Conservation (phyloP, 2,329 filamentous ascomycete genomes). For the Phaeophleospora eucalypticola region DNA sequence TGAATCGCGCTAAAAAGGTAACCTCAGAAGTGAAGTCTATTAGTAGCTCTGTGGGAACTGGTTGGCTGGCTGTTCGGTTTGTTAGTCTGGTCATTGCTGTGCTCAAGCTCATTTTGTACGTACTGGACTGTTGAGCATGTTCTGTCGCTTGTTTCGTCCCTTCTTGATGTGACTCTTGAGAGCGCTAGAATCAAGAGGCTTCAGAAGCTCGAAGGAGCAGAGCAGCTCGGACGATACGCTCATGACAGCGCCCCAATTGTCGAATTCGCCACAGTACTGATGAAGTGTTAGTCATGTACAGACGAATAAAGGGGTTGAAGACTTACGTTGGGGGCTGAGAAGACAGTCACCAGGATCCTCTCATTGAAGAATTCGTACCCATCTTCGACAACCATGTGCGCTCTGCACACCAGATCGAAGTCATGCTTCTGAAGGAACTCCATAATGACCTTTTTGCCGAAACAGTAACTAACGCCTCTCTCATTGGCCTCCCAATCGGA, state of each 20-base stretch:
- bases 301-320: not conserved
- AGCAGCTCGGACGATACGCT: constrained; percentile 89
- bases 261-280: constrained; percentile 87
- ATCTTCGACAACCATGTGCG: constrained; percentile 99
- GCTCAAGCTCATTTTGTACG: constrained; percentile 40
- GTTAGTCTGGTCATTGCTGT: not conserved
- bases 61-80: constrained; percentile 42
- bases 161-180: constrained; percentile 99
- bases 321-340: constrained; percentile 87
- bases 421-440: constrained; percentile 93
- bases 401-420: constrained; percentile 93
- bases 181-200: constrained; percentile 91
- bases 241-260: constrained; percentile 99
- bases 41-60: constrained; percentile 52
- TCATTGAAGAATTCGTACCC: constrained; percentile 99
- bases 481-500: constrained; percentile 95
- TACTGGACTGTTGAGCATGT: constrained; percentile 94
- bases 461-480: constrained; percentile 94
- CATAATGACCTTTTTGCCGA: constrained; percentile 96
- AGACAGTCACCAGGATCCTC: constrained; percentile 89
- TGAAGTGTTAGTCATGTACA: not conserved
- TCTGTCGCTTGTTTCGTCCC: constrained; percentile 87
- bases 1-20: too few relatives aligned
- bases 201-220: constrained; percentile 94
- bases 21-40: not conserved